Evolutionary conservation across 306 rosid species (phyloP).

Genomic region (Gastrolobium bilobum): DNA sequence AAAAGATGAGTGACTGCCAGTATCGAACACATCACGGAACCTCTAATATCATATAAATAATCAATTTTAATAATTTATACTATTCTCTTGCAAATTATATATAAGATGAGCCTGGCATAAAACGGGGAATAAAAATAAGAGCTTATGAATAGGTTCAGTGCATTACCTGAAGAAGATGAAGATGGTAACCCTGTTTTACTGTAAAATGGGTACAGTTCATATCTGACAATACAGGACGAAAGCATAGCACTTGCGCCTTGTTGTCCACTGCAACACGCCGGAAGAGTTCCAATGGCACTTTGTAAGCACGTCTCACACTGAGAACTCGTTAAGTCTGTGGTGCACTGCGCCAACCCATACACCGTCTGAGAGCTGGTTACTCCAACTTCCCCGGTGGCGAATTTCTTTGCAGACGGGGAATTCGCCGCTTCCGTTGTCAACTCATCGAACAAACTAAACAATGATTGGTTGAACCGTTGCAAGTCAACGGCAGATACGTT

Average conservation of each 20-base stretch:
- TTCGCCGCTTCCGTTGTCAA: conserved; percentile 34
- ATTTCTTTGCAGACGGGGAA: conserved; percentile 42
- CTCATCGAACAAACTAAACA: conserved; percentile 22
- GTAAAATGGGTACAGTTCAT: conserved; percentile 50
- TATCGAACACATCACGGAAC: no score
- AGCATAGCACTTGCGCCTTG: conserved; percentile 42
- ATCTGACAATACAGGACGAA: conserved; percentile 48
- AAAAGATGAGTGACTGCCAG: no score
- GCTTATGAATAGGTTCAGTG: neutral
- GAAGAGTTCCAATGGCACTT: conserved; percentile 30
- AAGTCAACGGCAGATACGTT: conserved; percentile 42
- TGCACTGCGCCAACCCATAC: conserved; percentile 50
- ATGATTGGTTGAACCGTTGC: conserved; percentile 21
- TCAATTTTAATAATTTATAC: no score
- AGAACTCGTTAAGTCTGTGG: neutral
- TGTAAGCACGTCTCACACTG: conserved; percentile 44
- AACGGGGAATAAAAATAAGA: no score
- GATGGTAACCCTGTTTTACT: neutral
- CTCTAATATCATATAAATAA: no score
- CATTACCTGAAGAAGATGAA: conserved; percentile 3
- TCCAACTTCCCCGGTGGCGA: conserved; percentile 27
- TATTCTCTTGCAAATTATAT: no score
- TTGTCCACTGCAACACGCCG: conserved; percentile 31
- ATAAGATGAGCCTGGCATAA: neutral
- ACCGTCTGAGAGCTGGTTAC: conserved; percentile 1